Evolutionary conservation across 768 basidiomycete genomes (phyloP).

Genomic region (Leccinellum luteum): DNA sequence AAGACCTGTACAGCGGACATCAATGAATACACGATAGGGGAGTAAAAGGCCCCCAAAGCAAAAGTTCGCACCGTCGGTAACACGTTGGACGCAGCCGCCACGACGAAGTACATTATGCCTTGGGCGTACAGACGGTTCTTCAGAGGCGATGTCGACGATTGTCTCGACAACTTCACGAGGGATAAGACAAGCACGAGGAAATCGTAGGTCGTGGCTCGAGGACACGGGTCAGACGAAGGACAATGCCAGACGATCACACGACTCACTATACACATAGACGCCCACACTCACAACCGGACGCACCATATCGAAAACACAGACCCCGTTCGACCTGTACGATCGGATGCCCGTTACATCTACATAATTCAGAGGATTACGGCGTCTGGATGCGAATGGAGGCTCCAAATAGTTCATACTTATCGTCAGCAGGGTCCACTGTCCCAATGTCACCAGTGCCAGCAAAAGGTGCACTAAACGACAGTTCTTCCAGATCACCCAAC

Average conservation of each 20-base stretch:
- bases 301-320: background rate
- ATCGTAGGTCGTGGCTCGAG: constrained; percentile 20
- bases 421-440: constrained; percentile 23
- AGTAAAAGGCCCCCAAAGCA: background rate
- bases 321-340: background rate
- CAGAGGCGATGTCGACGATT: constrained; percentile 16
- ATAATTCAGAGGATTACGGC: background rate
- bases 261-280: constrained; percentile 22
- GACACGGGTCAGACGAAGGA: background rate
- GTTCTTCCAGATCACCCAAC: constrained; percentile 30
- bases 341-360: constrained; percentile 14
- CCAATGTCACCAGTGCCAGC: constrained; percentile 9
- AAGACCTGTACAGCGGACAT: constrained; percentile 10
- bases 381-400: background rate
- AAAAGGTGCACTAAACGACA: constrained; percentile 14
- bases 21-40: background rate
- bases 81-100: constrained; percentile 17
- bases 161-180: constrained; percentile 14
- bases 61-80: constrained; percentile 5
- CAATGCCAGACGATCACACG: background rate
- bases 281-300: constrained; percentile 2
- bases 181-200: constrained; percentile 18
- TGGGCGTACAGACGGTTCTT: constrained; percentile 16
- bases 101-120: constrained; percentile 20
- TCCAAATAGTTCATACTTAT: constrained; percentile 5